Conservation (phyloP, 257 asterid genomes). For the Gynochthodes officinalis region DNA sequence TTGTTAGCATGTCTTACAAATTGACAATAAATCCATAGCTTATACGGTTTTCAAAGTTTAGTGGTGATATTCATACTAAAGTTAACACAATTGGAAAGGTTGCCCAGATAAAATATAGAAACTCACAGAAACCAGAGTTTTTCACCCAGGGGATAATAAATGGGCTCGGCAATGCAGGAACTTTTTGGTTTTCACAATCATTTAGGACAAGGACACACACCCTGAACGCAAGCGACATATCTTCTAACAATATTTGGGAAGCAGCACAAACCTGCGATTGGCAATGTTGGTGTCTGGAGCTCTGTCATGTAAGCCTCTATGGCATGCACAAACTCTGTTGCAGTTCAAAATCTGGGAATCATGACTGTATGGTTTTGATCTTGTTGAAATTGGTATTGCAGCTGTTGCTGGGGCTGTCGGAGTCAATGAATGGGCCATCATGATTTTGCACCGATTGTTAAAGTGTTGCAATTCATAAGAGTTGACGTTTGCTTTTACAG, state of each 20-base stretch:
- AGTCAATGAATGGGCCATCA: slow-evolving; percentile 47
- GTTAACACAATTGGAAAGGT: too few species aligned
- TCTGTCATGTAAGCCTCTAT: slow-evolving; percentile 8
- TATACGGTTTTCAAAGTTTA: too few species aligned
- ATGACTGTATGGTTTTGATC: slow-evolving; percentile 26
- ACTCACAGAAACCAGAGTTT: too few species aligned
- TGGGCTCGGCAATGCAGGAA: neutral
- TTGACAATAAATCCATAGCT: too few species aligned
- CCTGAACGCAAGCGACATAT: too few species aligned
- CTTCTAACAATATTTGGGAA: neutral
- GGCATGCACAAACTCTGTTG: slow-evolving; percentile 26
- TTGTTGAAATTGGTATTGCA: slow-evolving; percentile 28
- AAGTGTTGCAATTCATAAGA: slow-evolving; percentile 24
- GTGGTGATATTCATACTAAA: too few species aligned
- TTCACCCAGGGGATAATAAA: too few species aligned
- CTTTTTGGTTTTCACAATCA: neutral
- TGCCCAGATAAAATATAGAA: too few species aligned
- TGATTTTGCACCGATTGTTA: neutral
- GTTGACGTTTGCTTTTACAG: slow-evolving; percentile 21
- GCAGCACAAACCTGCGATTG: slow-evolving; percentile 46
- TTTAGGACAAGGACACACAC: neutral
- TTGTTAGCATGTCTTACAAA: too few species aligned
- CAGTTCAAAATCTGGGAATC: slow-evolving; percentile 18
- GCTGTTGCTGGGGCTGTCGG: slow-evolving; percentile 30
- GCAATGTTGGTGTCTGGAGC: slow-evolving; percentile 21